phyloP scores from a whole-genome alignment of 768 basidiomycete genomes.

The Postia placenta region DNA sequence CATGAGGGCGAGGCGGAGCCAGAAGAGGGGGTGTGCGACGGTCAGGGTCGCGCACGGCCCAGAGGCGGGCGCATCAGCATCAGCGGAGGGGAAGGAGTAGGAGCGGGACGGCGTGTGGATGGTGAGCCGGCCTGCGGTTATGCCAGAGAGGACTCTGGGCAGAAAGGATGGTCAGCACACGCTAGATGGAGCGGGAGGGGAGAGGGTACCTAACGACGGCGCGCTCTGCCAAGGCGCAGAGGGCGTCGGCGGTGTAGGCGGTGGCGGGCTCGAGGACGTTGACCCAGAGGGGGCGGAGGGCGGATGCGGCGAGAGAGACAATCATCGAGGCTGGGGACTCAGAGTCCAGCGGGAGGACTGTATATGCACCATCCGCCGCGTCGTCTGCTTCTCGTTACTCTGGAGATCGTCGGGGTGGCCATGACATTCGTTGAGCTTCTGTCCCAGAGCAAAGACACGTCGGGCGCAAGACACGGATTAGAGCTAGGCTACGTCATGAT shows the following conservation, averaged over 20 bases:
- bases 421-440: too few relatives aligned
- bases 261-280: background rate
- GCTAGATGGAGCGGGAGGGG: background rate
- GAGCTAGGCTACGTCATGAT: too few relatives aligned
- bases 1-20: slow-evolving; percentile 52
- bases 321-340: background rate
- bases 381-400: too few relatives aligned
- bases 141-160: slow-evolving; percentile 24
- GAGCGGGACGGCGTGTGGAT: slow-evolving; percentile 39
- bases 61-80: slow-evolving; percentile 1
- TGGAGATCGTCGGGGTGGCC: too few relatives aligned
- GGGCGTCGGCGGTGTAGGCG: background rate
- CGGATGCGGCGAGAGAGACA: background rate
- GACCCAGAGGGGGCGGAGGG: background rate
- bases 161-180: background rate
- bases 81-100: slow-evolving; percentile 36
- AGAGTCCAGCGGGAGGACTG: background rate
- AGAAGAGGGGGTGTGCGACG: slow-evolving; percentile 39
- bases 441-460: too few relatives aligned
- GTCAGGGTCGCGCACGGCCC: slow-evolving; percentile 9
- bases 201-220: background rate
- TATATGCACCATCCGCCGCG: too few relatives aligned
- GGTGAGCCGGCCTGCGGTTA: slow-evolving; percentile 41
- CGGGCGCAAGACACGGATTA: too few relatives aligned
- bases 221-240: background rate